Percentiles rank a stretch among this genome's conserved stretches.
Evolutionary conservation across 2,329 filamentous ascomycete genomes (phyloP).

Genomic region (Fusarium bactridioides): DNA sequence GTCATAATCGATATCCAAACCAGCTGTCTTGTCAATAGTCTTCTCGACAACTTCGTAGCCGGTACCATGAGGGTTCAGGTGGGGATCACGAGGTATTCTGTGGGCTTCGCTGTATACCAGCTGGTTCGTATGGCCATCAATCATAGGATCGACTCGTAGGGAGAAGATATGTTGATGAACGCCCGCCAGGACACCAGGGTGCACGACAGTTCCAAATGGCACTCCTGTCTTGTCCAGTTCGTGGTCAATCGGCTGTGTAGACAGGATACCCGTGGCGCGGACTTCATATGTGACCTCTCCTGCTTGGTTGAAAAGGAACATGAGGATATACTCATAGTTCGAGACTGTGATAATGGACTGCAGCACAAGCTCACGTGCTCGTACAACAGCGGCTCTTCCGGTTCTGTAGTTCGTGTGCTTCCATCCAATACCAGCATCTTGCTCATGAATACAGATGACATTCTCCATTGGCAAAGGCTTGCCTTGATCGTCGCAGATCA

Average conservation of each 20-base stretch:
- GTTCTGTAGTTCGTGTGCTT: slow-evolving; percentile 76
- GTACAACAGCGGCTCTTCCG: slow-evolving; percentile 64
- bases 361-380: slow-evolving; percentile 69
- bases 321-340: slow-evolving; percentile 55
- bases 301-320: slow-evolving; percentile 65
- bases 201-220: slow-evolving; percentile 68
- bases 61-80: slow-evolving; percentile 69
- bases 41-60: slow-evolving; percentile 63
- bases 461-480: slow-evolving; percentile 61
- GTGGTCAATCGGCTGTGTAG: slow-evolving; percentile 66
- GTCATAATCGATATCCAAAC: slow-evolving; percentile 56
- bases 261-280: slow-evolving; percentile 72
- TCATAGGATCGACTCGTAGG: slow-evolving; percentile 69
- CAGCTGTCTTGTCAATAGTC: slow-evolving; percentile 48
- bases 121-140: slow-evolving; percentile 62
- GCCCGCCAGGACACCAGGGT: slow-evolving; percentile 69
- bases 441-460: slow-evolving; percentile 73
- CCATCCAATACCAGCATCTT: slow-evolving; percentile 76
- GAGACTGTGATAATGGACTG: slow-evolving; percentile 72
- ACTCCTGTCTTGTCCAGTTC: slow-evolving; percentile 60
- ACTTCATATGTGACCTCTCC: slow-evolving; percentile 69
- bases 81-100: slow-evolving; percentile 51
- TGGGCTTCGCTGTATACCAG: slow-evolving; percentile 54
- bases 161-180: slow-evolving; percentile 77
- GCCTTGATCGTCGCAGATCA: slow-evolving; percentile 62